These are phyloP conservation scores for Dianthus caryophyllus DNA, from an alignment of 148 eudicot species.

Conservation along the genomic window DNA sequence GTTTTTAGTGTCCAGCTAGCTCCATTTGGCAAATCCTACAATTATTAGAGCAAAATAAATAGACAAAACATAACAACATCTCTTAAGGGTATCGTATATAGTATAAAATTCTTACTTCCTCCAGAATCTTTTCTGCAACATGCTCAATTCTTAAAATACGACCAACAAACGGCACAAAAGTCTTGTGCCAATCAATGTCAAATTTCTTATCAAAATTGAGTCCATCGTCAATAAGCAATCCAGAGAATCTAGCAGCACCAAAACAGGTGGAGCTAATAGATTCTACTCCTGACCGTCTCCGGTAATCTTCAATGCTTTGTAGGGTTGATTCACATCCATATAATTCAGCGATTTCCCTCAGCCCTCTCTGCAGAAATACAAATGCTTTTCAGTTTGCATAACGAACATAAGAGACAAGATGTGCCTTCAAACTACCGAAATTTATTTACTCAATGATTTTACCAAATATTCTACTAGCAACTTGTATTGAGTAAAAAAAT, in stretches of 20 bases:
- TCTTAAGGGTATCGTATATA: not conserved
- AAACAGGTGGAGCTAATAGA: slow-evolving; percentile 56
- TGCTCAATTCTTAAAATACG: slow-evolving; percentile 81
- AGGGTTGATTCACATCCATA: slow-evolving; percentile 66
- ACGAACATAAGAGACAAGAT: slow-evolving; percentile 18
- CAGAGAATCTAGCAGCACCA: slow-evolving; percentile 66
- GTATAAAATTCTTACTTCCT: slow-evolving; percentile 47
- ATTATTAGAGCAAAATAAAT: slow-evolving; percentile 2
- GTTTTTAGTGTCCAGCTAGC: slow-evolving; percentile 62
- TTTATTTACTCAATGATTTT: not conserved
- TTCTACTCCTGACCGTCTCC: slow-evolving; percentile 49
- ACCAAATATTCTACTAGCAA: not conserved
- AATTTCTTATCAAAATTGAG: slow-evolving; percentile 58
- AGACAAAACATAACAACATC: not conserved
- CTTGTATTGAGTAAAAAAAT: not conserved
- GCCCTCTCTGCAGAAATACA: slow-evolving; percentile 61
- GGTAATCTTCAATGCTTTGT: slow-evolving; percentile 59
- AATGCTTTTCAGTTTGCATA: too few species aligned
- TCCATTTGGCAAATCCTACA: slow-evolving; percentile 52
- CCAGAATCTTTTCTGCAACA: slow-evolving; percentile 71
- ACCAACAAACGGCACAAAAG: slow-evolving; percentile 63
- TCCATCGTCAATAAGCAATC: slow-evolving; percentile 86
- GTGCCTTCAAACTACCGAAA: not conserved
- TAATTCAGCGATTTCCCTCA: slow-evolving; percentile 73
- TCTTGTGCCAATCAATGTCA: slow-evolving; percentile 64